Evolutionary conservation across 2,329 filamentous ascomycete genomes (phyloP), one percentile per base, ranked within the genome.

Genomic region (Keithomyces neogunnii): DNA sequence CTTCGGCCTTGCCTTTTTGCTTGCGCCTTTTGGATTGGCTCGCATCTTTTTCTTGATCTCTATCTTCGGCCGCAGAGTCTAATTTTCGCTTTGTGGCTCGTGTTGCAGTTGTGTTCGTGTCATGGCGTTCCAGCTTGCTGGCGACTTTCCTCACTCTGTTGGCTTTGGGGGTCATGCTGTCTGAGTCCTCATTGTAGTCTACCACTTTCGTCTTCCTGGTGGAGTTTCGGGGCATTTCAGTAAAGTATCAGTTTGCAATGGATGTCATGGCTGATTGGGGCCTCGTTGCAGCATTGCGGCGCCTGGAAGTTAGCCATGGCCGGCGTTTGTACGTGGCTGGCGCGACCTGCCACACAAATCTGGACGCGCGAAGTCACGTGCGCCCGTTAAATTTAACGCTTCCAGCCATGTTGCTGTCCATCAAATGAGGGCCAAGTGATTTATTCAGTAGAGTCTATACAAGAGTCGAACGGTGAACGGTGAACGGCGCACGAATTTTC

Each of bases 1-100:
- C 71, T 29, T 64, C 48, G 3, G 40, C 63, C 45, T 70, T 68
- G 6, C 58, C 56, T 50, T 71, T 71, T 8, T 62, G 63, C 55
- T 68, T 70, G n/a, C 69, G 66, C 62, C 76, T 78, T 64, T 77
- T 78, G 29, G 60, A 51, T 3, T 60, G 49, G 52, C 64, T 64
- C 5, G 57, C 52, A 35, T 53, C 56, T 6, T 48, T 56, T 9
- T 50, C 50, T 55, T 56, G 50, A 28, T 57, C 54, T 29, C 57
- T 49, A 35, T 59, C 55, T 55, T 38, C 59, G 48, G 61, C 60
- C 3, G 55, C 54, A 35, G 63, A 59, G n/a, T 62, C 60, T 19
- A 43, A 7, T 57, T 54, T 63, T 47, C 55, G 61, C 42, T 62
- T 59, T 40, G 52, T 51, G 28, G 39, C 32, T 5, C 7, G 19